Percentiles rank a stretch among this genome's conserved stretches.
Evolutionary conservation across 2,329 filamentous ascomycete species (phyloP).

Genomic region (Penicillium sp.): DNA sequence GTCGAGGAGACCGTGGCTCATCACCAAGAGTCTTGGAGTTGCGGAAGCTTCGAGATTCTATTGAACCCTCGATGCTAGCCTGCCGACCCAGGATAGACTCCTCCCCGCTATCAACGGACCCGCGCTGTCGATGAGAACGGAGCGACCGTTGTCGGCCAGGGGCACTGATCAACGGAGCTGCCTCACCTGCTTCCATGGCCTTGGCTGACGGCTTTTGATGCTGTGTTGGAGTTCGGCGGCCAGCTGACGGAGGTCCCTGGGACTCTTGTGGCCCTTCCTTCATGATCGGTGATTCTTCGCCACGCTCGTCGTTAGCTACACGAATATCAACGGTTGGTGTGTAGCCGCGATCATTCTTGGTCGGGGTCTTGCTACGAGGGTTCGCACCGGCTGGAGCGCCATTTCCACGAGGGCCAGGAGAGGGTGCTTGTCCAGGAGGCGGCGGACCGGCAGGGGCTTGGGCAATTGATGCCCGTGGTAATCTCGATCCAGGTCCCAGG

Average conservation of each 20-base stretch:
- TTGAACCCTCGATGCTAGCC: slow-evolving; percentile 41
- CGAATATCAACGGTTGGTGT: slow-evolving; percentile 46
- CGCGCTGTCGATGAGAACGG: slow-evolving; percentile 60
- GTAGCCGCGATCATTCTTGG: slow-evolving; percentile 49
- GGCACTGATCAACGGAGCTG: slow-evolving; percentile 44
- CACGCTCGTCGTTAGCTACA: slow-evolving; percentile 47
- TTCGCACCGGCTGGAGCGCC: slow-evolving; percentile 32
- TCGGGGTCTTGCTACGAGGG: slow-evolving; percentile 52
- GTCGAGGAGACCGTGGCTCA: slow-evolving; percentile 47
- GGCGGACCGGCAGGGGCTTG: slow-evolving; percentile 64
- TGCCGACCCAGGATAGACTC: slow-evolving; percentile 54
- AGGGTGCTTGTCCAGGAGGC: slow-evolving; percentile 63
- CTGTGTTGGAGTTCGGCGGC: slow-evolving; percentile 65
- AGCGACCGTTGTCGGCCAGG: slow-evolving; percentile 52
- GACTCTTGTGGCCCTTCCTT: slow-evolving; percentile 44
- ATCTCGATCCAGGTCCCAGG: slow-evolving; percentile 52
- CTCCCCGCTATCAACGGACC: slow-evolving; percentile 67
- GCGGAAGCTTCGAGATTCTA: slow-evolving; percentile 39
- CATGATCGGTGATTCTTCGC: slow-evolving; percentile 49
- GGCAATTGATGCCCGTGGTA: slow-evolving; percentile 60
- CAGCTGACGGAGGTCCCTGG: slow-evolving; percentile 56
- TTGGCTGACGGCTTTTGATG: slow-evolving; percentile 44
- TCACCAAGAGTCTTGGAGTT: slow-evolving; percentile 45
- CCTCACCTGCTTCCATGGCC: slow-evolving; percentile 49
- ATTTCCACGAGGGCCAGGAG: slow-evolving; percentile 56